Conservation (phyloP, 352 stramenopile genomes). For the Aphanomyces stellatus region DNA sequence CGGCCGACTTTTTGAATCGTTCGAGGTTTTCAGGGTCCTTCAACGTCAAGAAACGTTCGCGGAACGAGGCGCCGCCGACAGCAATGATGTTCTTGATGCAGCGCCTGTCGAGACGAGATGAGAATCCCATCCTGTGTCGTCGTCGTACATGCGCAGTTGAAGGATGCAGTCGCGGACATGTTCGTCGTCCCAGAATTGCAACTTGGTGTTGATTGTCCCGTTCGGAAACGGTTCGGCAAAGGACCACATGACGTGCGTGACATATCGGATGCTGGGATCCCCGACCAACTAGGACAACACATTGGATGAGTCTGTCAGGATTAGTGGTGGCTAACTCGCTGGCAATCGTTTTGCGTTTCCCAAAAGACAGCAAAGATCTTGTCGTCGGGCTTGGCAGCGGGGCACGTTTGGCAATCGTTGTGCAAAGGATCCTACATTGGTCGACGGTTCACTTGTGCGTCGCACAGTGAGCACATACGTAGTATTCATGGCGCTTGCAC, state of each 20-base stretch:
- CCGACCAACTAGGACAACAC: neutral
- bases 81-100: slow-evolving; percentile 12
- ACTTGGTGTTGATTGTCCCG: neutral
- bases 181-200: slow-evolving; percentile 15
- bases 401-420: slow-evolving; percentile 6
- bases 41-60: neutral
- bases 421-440: slow-evolving; percentile 1
- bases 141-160: slow-evolving; percentile 12
- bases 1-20: neutral
- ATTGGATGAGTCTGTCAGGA: neutral
- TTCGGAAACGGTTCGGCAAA: neutral
- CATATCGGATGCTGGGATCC: slow-evolving; percentile 1
- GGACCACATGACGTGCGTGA: slow-evolving; percentile 14
- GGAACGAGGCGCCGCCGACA: neutral
- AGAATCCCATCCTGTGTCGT: neutral
- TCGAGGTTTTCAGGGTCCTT: neutral
- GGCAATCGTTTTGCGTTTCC: slow-evolving; percentile 8
- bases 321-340: neutral
- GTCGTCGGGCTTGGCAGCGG: neutral
- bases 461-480: neutral
- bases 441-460: neutral
- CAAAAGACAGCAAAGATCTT: slow-evolving; percentile 15
- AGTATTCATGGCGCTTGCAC: slow-evolving; percentile 11
- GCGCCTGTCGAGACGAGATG: slow-evolving; percentile 1
- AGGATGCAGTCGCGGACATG: slow-evolving; percentile 4